Base-by-base conservation (phyloP, 805 yeast genomes). In the Ogataea naganishii region DNA sequence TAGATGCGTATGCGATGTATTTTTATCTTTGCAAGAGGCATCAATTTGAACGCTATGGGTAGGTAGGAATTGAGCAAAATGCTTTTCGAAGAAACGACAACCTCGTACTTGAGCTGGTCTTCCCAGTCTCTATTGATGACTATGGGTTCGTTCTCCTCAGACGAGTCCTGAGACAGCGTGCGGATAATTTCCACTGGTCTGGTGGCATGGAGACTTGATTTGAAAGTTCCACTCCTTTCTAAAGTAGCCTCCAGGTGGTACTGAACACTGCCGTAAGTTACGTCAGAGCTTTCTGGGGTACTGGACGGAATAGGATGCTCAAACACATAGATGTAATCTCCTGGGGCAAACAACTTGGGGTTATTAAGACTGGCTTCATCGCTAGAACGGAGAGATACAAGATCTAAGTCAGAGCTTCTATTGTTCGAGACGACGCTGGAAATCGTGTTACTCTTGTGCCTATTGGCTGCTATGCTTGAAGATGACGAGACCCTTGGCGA, bases 91-190 rank as follows among this genome's bases (percentile, higher is more conserved):
- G 94, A 94, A 31, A 92, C 78, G 13, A 86, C 75, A 25, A 92
- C 85, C 47, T 92, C 96, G 49, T 92, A 92, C 41, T 78, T 77
- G 19, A 92, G 56, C 49, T 82, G 84, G 49, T 83, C 86, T 52
- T 89, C 97, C 98, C 98, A 92, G 40, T 83, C 89, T 36, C 94
- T 67, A 17, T 80, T 68, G 21, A 92, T 85, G 4, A 85, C 82
- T 31, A 92, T 89, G 0, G 98, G 97, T 49, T 92, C 98, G 38
- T 80, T 77, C 47, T 82, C 89, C 50, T 92, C 97, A 15, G 80
- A 68, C 23, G 85, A 81, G 22, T 71, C 72, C 34, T 81, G 86
- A 1, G 83, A 65, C 8, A 88, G 88, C 0, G 86, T 67, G 38
- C 98, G 63, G 4, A 92, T 71, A 12, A 92, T 59, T 2, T 61